Evolutionary conservation across 2,329 filamentous ascomycete species (phyloP), one percentile per base, ranked within the genome.

Genomic region (Calycina herbarum): DNA sequence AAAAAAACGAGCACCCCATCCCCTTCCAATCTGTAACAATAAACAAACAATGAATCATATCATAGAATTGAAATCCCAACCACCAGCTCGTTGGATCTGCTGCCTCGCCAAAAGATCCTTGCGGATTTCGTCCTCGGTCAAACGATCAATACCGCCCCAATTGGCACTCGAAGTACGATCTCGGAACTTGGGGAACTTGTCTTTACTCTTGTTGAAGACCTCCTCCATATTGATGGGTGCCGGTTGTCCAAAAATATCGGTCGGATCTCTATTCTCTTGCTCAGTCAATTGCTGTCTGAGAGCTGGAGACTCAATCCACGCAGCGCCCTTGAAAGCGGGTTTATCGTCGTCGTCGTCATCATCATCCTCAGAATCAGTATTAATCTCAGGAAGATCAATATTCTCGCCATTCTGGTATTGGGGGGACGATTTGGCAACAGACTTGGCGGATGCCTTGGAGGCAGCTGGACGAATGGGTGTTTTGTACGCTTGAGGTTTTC

Each of bases 181-280:
- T 20, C 96, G 87, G 83, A 97, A 98, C 75, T 93, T 92, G 81
- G 92, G 91, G 77, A 91, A 88, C 69, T 90, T 83, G 64, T 94
- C 93, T 77, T 93, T 93, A 78, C 91, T 94, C 77, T 93, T 92
- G 78, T 85, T 90, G 79, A 99, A 99, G 38, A 97, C 93, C 76
- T 98, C 94, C 74, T 99, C 96, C 89, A 99, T 95, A 74, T 93
- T 92, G 70, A 99, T 83, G 13, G 93, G 92, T 11, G 86, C 89
- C 29, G 96, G 93, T 0, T 92, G 91, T 0, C 95, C 95, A 75
- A 99, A 99, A 62, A 99, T 91, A 45, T 85, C 82, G 73, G 92
- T 87, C 0, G 93, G 92, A 73, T 99, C 93, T 71, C 95, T 85
- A 10, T 88, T 86, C 77, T 99, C 94, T 76, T 99, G 96, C 60